Conservation (phyloP, 345 rosid genomes). For the Clausena lansium region DNA sequence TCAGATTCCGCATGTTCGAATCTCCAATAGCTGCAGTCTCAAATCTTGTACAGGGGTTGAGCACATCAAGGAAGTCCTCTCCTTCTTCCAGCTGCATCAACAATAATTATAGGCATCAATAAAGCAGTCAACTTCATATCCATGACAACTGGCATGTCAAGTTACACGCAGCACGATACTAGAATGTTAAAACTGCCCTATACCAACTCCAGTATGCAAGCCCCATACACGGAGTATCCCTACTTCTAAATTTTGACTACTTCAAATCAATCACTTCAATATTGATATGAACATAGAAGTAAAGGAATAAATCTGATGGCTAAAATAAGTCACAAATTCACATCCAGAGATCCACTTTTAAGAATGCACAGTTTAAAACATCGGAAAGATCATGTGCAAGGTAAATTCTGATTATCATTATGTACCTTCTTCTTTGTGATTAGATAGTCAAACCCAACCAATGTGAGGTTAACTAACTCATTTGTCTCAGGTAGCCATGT, state of each 20-base stretch:
- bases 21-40: conserved; percentile 81
- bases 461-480: conserved; percentile 56
- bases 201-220: not conserved
- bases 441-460: conserved; percentile 62
- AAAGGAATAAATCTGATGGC: not conserved
- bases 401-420: not conserved
- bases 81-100: conserved; percentile 79
- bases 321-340: not conserved
- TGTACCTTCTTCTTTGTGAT: conserved; percentile 75
- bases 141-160: not conserved
- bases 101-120: not conserved
- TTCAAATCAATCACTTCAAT: not conserved
- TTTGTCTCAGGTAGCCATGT: conserved; percentile 75
- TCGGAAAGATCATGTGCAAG: not conserved
- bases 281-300: not conserved
- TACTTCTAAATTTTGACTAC: not conserved
- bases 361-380: not conserved
- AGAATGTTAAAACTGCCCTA: not conserved
- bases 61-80: conserved; percentile 60
- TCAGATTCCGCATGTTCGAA: conserved; percentile 77
- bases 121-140: not conserved
- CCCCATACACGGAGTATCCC: not conserved
- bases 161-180: not conserved
- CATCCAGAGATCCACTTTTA: not conserved
- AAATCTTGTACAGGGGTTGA: conserved; percentile 67